phyloP scores from a whole-genome alignment of 2,329 filamentous ascomycete genomes.

The Lasiodiplodia sp. region DNA sequence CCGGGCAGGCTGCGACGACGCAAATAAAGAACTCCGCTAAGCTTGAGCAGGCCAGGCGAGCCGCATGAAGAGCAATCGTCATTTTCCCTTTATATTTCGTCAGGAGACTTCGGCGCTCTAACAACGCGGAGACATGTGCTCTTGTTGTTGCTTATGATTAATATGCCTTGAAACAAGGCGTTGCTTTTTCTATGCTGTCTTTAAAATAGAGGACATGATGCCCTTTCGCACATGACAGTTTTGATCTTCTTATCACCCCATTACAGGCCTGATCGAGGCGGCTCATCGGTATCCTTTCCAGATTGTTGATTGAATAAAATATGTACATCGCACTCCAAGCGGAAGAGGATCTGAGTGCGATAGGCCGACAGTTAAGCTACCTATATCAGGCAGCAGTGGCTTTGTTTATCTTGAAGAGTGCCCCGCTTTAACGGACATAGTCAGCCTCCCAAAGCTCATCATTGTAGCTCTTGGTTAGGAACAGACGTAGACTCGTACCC shows the following conservation, averaged over 20 bases:
- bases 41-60: neutral
- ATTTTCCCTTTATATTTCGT: neutral
- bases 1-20: neutral
- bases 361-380: neutral
- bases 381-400: too few species aligned
- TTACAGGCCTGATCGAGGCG: neutral
- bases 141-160: neutral
- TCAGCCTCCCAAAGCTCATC: neutral
- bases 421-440: neutral
- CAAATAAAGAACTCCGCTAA: neutral
- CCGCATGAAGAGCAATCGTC: neutral
- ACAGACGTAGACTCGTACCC: neutral
- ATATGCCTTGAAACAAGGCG: neutral
- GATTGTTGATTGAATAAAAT: neutral
- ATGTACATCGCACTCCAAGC: neutral
- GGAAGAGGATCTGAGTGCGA: neutral
- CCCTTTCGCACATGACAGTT: neutral
- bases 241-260: neutral
- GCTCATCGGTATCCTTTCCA: neutral
- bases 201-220: neutral
- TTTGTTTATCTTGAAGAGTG: neutral
- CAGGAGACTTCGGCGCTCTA: neutral
- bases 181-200: neutral
- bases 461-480: neutral
- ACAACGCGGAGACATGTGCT: neutral